These are phyloP conservation scores for Penicillium sp. DNA, from an alignment of 2,329 filamentous ascomycete genomes.

Conservation along the genomic window DNA sequence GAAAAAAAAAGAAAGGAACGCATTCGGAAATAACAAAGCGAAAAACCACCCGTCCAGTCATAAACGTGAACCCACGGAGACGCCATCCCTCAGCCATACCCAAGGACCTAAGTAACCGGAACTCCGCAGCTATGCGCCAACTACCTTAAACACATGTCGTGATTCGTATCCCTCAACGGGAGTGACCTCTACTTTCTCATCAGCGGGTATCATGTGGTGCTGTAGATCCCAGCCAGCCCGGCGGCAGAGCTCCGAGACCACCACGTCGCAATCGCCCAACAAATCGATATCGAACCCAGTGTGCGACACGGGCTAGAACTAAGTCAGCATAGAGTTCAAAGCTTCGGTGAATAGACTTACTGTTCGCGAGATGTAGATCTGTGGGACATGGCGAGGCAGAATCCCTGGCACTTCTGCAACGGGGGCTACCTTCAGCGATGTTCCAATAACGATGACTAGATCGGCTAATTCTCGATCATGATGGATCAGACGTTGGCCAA, in stretches of 20 bases:
- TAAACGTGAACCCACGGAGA: slow-evolving; percentile 22
- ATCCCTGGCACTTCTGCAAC: slow-evolving; percentile 88
- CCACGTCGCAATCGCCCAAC: slow-evolving; percentile 89
- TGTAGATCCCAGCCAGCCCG: slow-evolving; percentile 75
- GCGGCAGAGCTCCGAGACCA: slow-evolving; percentile 81
- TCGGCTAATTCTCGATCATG: slow-evolving; percentile 79
- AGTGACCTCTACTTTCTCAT: slow-evolving; percentile 60
- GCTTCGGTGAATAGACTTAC: slow-evolving; percentile 38
- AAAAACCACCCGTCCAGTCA: slow-evolving; percentile 8
- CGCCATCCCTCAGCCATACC: slow-evolving; percentile 26
- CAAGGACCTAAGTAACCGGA: slow-evolving; percentile 19
- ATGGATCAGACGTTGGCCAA: slow-evolving; percentile 75
- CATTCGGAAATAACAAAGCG: slow-evolving; percentile 1
- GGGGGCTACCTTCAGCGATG: slow-evolving; percentile 90
- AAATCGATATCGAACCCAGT: slow-evolving; percentile 96
- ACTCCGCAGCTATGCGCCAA: slow-evolving; percentile 41
- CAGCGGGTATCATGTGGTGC: slow-evolving; percentile 78
- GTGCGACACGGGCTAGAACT: slow-evolving; percentile 67
- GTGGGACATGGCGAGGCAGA: slow-evolving; percentile 74
- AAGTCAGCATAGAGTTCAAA: slow-evolving; percentile 7
- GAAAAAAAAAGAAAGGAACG: slow-evolving; percentile 1
- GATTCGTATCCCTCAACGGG: slow-evolving; percentile 49
- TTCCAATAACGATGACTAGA: slow-evolving; percentile 92
- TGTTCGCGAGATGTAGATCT: slow-evolving; percentile 84
- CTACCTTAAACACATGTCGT: slow-evolving; percentile 43